Evolutionary conservation across 2,329 filamentous ascomycete genomes (phyloP), one percentile per base, ranked within the genome.

Genomic region (Talaromyces sp.): DNA sequence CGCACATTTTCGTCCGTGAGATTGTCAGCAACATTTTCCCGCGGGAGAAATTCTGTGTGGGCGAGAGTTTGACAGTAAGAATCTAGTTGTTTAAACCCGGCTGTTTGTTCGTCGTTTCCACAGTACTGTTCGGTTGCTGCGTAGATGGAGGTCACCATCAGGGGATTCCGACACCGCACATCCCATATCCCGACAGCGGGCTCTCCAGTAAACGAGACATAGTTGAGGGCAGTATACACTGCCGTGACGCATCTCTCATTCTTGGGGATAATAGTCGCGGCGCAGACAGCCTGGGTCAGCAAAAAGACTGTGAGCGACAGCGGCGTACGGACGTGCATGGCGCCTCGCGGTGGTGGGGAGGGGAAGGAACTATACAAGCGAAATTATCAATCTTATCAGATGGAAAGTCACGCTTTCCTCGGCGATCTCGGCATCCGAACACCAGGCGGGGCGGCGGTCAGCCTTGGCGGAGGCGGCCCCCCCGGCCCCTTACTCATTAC

Each of bases 131-230:
- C 69, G 1, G 71, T 69, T 1, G 74, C 68, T 2, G 74, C 74
- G 59, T 76, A 77, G 13, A 75, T 71, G 1, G 75, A 77, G 2
- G 65, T 66, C 1, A 75, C 72, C 30, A 68, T 62, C 1, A 75
- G 63, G 0, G 66, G 59, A 61, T 77, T 75, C 22, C 67, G 71
- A 57, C 75, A 77, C 39, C 68, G 63, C 1, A 66, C 64, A n/a
- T 66, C 63, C 65, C 69, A 70, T 47, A 60, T 54, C 0, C 67
- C 67, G 8, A 61, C 62, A 22, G 64, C 52, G 0, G 67, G 66
- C 19, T 61, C 32, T 0, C 69, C 70, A 8, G 65, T 60, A 59
- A 75, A 75, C 0, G 69, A 66, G 57, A 75, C 65, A 58, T 71
- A 73, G 44, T 68, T 67, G 57, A 72, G 71, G 4, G 73, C 71